Conservation (phyloP, 306 rosid genomes). For the Acacia confusa region DNA sequence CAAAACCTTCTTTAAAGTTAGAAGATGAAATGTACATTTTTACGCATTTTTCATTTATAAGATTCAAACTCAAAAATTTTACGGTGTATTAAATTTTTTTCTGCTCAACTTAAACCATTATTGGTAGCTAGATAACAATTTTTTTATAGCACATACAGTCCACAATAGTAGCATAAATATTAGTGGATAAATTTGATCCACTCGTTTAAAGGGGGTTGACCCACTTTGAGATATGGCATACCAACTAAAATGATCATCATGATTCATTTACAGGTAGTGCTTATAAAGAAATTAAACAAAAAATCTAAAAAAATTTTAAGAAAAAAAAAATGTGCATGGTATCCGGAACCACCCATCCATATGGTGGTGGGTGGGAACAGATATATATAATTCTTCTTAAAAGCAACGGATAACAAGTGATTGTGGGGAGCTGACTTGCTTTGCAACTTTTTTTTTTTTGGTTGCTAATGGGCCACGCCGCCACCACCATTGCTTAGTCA, state of each 20-base stretch:
- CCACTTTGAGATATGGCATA: slow-evolving; percentile 21
- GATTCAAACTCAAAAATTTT: background rate
- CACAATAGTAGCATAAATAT: background rate
- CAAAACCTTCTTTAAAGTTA: too few species aligned
- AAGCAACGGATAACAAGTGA: background rate
- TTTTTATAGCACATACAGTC: background rate
- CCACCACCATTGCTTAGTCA: slow-evolving; percentile 8
- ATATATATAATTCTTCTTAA: background rate
- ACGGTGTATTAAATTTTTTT: background rate
- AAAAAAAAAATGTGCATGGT: background rate
- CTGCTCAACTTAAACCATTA: background rate
- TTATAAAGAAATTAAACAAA: background rate
- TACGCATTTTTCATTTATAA: background rate
- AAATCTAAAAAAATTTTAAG: background rate
- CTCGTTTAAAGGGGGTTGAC: slow-evolving; percentile 2
- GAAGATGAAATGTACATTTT: too few species aligned
- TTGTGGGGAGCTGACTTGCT: slow-evolving; percentile 18
- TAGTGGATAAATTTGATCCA: slow-evolving; percentile 14
- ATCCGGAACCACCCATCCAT: slow-evolving; percentile 10
- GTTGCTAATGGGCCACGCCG: slow-evolving; percentile 14
- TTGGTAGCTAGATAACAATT: background rate
- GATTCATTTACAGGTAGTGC: slow-evolving; percentile 11
- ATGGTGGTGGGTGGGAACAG: slow-evolving; percentile 3
- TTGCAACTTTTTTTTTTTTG: slow-evolving; percentile 1
- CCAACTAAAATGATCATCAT: slow-evolving; percentile 22